Conservation (phyloP, 2,329 filamentous ascomycete species). For the Fusarium papillatum region DNA sequence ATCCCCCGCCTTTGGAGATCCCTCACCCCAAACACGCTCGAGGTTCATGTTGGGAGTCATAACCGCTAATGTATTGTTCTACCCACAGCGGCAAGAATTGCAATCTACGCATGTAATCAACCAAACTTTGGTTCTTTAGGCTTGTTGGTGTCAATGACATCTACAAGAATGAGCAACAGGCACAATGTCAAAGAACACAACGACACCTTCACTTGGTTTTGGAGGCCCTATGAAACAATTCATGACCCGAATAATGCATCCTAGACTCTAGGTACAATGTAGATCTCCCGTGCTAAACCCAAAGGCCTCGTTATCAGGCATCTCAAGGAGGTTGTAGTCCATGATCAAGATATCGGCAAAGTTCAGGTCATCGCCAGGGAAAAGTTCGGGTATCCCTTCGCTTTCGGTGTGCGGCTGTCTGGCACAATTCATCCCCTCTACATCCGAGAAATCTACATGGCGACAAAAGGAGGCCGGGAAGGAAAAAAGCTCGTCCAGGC, state of each 20-base stretch:
- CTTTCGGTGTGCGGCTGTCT: not conserved
- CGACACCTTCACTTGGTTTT: not conserved
- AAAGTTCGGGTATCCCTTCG: not conserved
- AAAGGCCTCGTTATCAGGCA: not conserved
- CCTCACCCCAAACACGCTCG: not conserved
- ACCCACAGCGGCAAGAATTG: not conserved
- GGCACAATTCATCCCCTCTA: not conserved
- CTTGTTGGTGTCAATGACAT: not conserved
- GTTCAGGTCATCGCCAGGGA: not conserved
- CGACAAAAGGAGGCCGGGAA: conserved; percentile 8
- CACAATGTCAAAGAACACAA: not conserved
- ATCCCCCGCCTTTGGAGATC: not conserved
- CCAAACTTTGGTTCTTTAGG: not conserved
- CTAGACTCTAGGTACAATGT: not conserved
- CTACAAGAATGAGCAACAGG: not conserved
- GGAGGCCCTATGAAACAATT: not conserved
- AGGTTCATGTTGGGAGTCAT: not conserved
- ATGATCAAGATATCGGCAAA: not conserved
- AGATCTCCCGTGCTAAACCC: not conserved
- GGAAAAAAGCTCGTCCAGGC: not conserved
- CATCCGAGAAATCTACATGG: not conserved
- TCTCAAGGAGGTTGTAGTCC: not conserved
- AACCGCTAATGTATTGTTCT: not conserved
- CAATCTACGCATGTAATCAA: not conserved
- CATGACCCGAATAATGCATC: not conserved